Conservation (phyloP, 176 grass and related monocot genomes). For the Sorghum bicolor region DNA sequence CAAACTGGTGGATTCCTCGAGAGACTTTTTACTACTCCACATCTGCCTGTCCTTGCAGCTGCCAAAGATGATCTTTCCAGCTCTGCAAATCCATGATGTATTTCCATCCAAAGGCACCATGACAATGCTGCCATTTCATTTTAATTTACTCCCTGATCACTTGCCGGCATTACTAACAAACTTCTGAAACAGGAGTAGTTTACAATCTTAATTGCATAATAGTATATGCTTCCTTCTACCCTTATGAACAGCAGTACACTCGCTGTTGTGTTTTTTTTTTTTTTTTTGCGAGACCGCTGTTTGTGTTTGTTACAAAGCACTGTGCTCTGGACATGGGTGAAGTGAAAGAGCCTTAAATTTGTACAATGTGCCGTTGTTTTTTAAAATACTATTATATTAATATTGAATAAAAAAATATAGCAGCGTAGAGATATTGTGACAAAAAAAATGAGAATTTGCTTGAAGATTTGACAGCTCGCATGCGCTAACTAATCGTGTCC, state of each 20-base stretch:
- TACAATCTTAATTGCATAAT: too few species aligned
- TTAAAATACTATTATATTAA: neutral
- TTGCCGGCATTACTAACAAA: neutral
- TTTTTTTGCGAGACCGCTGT: too few species aligned
- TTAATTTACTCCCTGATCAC: neutral
- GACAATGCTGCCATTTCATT: neutral
- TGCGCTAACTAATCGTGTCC: slow-evolving; percentile 1
- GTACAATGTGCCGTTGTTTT: neutral
- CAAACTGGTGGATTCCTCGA: slow-evolving; percentile 26
- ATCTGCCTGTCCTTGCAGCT: neutral
- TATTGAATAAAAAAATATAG: neutral
- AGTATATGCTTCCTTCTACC: too few species aligned
- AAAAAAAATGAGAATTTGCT: too few species aligned
- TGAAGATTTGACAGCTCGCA: slow-evolving; percentile 11
- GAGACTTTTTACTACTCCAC: slow-evolving; percentile 2
- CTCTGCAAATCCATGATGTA: neutral
- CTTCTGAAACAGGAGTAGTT: neutral
- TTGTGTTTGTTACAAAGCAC: neutral
- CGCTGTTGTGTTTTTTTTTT: neutral
- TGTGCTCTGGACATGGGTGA: neutral
- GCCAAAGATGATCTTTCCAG: slow-evolving; percentile 45
- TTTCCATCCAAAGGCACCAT: slow-evolving; percentile 2
- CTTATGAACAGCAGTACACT: neutral
- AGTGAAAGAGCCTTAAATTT: neutral
- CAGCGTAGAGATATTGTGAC: neutral